Evolutionary conservation across 768 basidiomycete genomes (phyloP).

Genomic region (Galerina sulciceps): DNA sequence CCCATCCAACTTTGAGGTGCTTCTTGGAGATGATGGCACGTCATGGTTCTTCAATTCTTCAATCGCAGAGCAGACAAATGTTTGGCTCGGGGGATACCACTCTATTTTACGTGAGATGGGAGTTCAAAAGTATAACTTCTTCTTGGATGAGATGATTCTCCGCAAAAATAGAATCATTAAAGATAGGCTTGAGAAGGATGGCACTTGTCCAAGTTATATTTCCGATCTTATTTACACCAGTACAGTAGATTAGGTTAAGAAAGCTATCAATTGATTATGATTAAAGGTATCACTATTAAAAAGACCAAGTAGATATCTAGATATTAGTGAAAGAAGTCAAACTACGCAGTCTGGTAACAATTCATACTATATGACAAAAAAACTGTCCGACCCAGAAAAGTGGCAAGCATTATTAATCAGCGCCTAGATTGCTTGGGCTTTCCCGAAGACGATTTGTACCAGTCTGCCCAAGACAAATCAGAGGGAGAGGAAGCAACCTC

Average conservation of each 20-base stretch:
- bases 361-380: no score
- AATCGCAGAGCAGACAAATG: constrained; percentile 35
- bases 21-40: constrained; percentile 16
- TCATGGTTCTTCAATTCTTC: constrained; percentile 40
- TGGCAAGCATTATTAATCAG: background rate
- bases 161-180: background rate
- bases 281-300: background rate
- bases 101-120: constrained; percentile 13
- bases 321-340: no score
- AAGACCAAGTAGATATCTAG: background rate
- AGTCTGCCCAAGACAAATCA: background rate
- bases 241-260: background rate
- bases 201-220: constrained; percentile 5
- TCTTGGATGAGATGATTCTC: constrained; percentile 34
- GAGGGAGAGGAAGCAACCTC: background rate
- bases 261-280: background rate
- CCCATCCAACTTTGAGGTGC: constrained; percentile 26
- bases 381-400: no score
- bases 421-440: background rate
- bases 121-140: constrained; percentile 27
- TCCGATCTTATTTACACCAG: background rate
- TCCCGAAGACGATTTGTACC: background rate
- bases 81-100: constrained; percentile 26
- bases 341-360: no score
- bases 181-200: background rate